Evolutionary conservation across 1,139 yeast species (phyloP).

Genomic region (Candida labiduridarum): DNA sequence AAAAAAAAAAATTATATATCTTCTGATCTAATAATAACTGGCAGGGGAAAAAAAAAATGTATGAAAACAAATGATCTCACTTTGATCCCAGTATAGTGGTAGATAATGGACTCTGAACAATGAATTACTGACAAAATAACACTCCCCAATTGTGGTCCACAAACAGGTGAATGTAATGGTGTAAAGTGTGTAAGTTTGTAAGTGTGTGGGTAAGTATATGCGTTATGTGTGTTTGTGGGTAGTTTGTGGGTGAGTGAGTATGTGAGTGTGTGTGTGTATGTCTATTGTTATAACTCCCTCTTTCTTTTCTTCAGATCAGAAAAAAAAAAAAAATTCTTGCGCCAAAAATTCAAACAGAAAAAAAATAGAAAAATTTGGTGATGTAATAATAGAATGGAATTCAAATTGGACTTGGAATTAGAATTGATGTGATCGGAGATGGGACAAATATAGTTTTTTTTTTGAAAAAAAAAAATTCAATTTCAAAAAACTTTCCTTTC

Average conservation of each 20-base stretch:
- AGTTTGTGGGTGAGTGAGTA: background rate
- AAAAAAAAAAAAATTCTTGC: background rate
- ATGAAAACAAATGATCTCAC: slow-evolving; percentile 1
- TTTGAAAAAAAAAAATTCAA: no score
- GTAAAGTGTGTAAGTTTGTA: background rate
- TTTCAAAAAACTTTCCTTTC: background rate
- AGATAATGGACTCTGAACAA: no score
- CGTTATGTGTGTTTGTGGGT: no score
- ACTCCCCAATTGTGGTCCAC: background rate
- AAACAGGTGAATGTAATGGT: background rate
- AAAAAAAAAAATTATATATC: background rate
- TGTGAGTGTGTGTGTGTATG: background rate
- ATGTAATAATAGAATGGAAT: background rate
- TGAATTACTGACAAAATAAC: no score
- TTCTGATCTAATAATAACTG: background rate
- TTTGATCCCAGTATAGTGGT: background rate
- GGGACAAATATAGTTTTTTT: no score
- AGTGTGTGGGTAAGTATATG: no score
- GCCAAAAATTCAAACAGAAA: background rate
- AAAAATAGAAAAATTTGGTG: background rate
- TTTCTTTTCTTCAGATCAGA: background rate
- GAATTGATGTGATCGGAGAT: background rate
- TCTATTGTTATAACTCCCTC: background rate
- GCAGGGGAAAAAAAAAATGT: background rate
- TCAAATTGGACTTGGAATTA: background rate